A percentile compares a stretch with the other conserved stretches of the same genome.
phyloP scores from a whole-genome alignment of 441 rosid species.

The Erodium texanum region DNA sequence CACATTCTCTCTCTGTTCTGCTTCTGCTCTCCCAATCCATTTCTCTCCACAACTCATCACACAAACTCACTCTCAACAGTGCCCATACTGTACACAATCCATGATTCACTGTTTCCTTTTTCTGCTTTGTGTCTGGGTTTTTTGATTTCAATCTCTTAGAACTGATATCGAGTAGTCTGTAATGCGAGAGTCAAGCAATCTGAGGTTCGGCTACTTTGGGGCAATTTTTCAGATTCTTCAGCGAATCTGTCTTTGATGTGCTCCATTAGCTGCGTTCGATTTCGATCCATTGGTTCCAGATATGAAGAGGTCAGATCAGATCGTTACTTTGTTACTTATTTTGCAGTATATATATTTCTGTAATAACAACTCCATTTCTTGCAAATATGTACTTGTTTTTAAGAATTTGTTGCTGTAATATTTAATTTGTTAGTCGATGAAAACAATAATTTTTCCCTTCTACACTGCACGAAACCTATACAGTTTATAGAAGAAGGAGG shows the following conservation, averaged over 20 bases:
- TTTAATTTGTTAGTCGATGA: slow-evolving; percentile 2
- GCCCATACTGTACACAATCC: background rate
- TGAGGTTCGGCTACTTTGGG: background rate
- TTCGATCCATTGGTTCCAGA: slow-evolving; percentile 16
- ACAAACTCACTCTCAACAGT: background rate
- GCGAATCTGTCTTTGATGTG: slow-evolving; percentile 1
- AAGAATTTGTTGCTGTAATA: background rate
- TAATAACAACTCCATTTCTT: background rate
- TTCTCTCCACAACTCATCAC: background rate
- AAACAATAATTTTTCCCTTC: background rate
- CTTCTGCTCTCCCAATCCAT: background rate
- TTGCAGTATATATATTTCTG: background rate
- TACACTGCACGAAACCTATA: background rate
- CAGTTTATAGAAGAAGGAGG: slow-evolving; percentile 4
- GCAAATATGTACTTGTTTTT: background rate
- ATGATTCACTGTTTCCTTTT: background rate
- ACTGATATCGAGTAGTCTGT: background rate
- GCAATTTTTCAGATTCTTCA: background rate
- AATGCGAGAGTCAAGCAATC: background rate
- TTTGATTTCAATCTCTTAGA: background rate
- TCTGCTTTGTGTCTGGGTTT: background rate
- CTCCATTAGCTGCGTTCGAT: slow-evolving; percentile 29
- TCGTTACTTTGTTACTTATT: slow-evolving; percentile 28
- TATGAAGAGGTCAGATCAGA: slow-evolving; percentile 41
- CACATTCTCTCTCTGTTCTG: slow-evolving; percentile 5